Percentiles rank a stretch among this genome's conserved stretches.
Conservation (phyloP, 441 rosid species). For the Brassica balearica region DNA sequence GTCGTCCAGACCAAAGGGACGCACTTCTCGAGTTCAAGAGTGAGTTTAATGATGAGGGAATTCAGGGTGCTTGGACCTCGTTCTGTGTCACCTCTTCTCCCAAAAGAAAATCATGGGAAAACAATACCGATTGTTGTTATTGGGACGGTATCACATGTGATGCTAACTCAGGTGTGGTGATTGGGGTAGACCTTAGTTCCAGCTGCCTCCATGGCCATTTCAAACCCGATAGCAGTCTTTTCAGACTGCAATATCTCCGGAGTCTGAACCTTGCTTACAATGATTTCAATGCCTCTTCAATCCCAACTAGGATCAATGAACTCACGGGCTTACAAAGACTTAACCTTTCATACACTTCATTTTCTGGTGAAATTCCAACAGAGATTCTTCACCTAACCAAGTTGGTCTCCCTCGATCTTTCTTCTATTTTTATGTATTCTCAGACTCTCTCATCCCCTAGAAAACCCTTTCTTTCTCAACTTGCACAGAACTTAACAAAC, state of each 20-base stretch:
- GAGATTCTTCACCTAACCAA: slow-evolving; percentile 7
- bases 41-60: neutral
- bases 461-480: neutral
- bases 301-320: neutral
- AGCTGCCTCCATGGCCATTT: slow-evolving; percentile 37
- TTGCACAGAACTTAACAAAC: neutral
- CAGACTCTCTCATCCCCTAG: neutral
- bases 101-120: slow-evolving; percentile 32
- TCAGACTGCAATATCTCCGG: slow-evolving; percentile 35
- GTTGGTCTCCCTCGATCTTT: slow-evolving; percentile 17
- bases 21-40: slow-evolving; percentile 5
- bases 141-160: slow-evolving; percentile 44
- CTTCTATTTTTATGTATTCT: neutral
- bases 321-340: neutral
- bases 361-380: slow-evolving; percentile 1
- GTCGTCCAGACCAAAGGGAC: slow-evolving; percentile 16
- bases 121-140: slow-evolving; percentile 40
- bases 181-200: slow-evolving; percentile 42
- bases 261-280: slow-evolving; percentile 39
- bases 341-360: neutral
- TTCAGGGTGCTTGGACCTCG: neutral
- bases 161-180: slow-evolving; percentile 23
- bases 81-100: neutral
- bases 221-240: slow-evolving; percentile 33
- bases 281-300: neutral